Base-by-base conservation (phyloP, 352 stramenopile species). In the Aphanomyces astaci region DNA sequence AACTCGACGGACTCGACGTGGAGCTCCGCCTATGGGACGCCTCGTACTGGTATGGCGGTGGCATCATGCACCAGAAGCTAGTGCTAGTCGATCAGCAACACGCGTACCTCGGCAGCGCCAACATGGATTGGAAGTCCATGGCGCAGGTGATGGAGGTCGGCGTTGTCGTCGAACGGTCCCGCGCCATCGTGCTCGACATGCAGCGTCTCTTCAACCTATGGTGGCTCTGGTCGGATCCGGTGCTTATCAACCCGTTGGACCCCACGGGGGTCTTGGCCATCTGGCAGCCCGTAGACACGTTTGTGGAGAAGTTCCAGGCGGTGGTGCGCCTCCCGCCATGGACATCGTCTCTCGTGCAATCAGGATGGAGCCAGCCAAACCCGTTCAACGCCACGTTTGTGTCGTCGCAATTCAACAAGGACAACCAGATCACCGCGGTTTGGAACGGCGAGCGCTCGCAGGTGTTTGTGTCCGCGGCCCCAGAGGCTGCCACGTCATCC, bases 101-200 rank as follows among this genome's bases (percentile, higher is more conserved):
- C 53, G 76, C 87, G 63, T 92, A 92, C 71, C 73, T 94, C 17
- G 86, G 84, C 3, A 92, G 84, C 55, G 81, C 80, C 63, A 94
- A 92, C 68, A 92, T 92, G 84, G 86, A 94, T 73, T 94, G 86
- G 84, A 90, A 92, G 71, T 88, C 80, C 48, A 71, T 94, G 30
- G 76, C 82, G 36, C 84, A 94, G 64, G 86, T 94, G 24, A 92
- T 92, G 83, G 86, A 94, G 36, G 72, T 92, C n/a, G 86, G 86
- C 22, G 78, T 94, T 11, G 24, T 89, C 9, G 68, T 92, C 25
- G 72, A 86, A 53, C 66, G 86, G 48, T 64, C 87, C 31, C 55
- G 70, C n/a, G 52, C 73, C 0, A 55, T 51, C 27, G 74, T 89
- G n/a, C 64, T 72, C 13, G 84, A 92, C 48, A 70, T 89, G 30